Conservation (phyloP, 192 early-diverging fungal genomes). For the Linnemannia schmuckeri region DNA sequence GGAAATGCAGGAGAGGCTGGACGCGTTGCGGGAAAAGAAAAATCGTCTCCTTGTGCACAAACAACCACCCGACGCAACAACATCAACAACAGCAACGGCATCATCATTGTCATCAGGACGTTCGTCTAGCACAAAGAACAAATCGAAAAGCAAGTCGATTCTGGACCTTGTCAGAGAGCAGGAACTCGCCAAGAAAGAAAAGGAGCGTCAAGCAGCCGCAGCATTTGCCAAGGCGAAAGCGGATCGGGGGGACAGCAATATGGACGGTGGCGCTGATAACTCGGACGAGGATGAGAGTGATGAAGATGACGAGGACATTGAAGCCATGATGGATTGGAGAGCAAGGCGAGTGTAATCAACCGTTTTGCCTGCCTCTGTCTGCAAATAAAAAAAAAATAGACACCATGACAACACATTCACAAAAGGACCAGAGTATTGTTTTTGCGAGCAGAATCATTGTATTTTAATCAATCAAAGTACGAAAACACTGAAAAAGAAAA, state of each 20-base stretch:
- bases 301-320: conserved; percentile 42
- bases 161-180: conserved; percentile 50
- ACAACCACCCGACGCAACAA: background rate
- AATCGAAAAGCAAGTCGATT: conserved; percentile 40
- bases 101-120: background rate
- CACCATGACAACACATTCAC: background rate
- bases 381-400: background rate
- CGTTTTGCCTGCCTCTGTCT: background rate
- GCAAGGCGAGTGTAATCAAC: conserved; percentile 31
- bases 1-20: conserved; percentile 46
- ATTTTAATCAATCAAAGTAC: conserved; percentile 15
- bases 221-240: conserved; percentile 27
- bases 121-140: conserved; percentile 8
- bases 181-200: conserved; percentile 41
- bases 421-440: background rate
- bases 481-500: conserved; percentile 1
- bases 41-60: conserved; percentile 13
- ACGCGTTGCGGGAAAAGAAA: conserved; percentile 46
- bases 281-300: conserved; percentile 20
- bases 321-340: conserved; percentile 57
- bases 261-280: conserved; percentile 27
- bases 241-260: conserved; percentile 16
- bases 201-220: conserved; percentile 33
- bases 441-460: background rate
- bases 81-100: background rate